Percentiles rank a stretch among this genome's conserved stretches.
Conservation (phyloP, 495 filamentous ascomycete genomes). For the Podospora conica region DNA sequence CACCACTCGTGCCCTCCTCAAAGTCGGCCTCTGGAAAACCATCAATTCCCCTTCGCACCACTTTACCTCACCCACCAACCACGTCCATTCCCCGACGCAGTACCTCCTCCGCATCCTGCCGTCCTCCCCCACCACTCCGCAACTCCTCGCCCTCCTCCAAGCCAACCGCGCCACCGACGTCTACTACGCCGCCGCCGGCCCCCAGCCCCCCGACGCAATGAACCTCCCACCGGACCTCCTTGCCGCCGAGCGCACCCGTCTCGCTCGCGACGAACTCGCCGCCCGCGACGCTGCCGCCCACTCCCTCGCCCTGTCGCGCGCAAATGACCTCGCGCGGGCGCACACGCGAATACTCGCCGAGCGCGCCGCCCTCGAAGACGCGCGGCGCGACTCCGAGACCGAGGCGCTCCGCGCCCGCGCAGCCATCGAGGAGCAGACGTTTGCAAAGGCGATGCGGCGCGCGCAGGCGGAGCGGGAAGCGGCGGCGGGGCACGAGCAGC, state of each 20-base stretch:
- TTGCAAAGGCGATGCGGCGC: constrained; percentile 20
- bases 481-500: constrained; percentile 33
- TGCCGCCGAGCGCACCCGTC: constrained; percentile 39
- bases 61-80: constrained; percentile 34
- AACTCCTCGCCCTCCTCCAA: constrained; percentile 36
- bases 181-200: constrained; percentile 42
- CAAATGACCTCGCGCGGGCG: constrained; percentile 36
- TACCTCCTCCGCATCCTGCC: constrained; percentile 35
- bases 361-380: constrained; percentile 42
- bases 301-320: constrained; percentile 30
- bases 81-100: constrained; percentile 41
- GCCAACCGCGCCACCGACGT: constrained; percentile 41
- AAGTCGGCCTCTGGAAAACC: constrained; percentile 41
- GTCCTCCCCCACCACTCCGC: constrained; percentile 24
- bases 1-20: constrained; percentile 39
- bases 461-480: constrained; percentile 25
- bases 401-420: constrained; percentile 27
- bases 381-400: constrained; percentile 35
- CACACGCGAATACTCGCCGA: constrained; percentile 38
- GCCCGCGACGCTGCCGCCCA: constrained; percentile 35
- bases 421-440: constrained; percentile 21
- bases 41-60: constrained; percentile 41
- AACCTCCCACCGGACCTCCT: constrained; percentile 41
- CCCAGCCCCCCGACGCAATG: constrained; percentile 40
- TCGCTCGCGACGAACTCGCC: constrained; percentile 32